Conservation (phyloP, 805 yeast genomes). For the Kuraishia floccosa region DNA sequence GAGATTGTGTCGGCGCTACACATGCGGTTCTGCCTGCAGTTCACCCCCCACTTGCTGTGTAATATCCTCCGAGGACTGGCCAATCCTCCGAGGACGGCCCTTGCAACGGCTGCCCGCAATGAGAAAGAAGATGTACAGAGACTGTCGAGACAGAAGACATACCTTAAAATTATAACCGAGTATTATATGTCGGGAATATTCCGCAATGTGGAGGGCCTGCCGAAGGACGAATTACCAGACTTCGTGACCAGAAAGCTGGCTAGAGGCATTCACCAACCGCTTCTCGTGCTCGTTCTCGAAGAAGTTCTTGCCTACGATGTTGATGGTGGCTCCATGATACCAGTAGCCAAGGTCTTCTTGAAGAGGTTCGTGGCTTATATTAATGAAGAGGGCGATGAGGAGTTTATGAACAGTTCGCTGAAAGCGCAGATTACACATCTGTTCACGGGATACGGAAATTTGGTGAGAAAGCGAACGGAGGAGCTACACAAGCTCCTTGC, state of each 20-base stretch:
- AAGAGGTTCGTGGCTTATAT: constrained; percentile 31
- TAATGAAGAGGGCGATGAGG: constrained; percentile 15
- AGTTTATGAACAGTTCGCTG: constrained; percentile 15
- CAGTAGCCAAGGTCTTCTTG: constrained; percentile 34
- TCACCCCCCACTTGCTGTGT: constrained; percentile 37
- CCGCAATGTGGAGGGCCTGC: constrained; percentile 28
- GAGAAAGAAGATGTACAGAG: constrained; percentile 34
- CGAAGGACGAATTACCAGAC: constrained; percentile 28
- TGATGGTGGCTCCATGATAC: constrained; percentile 5
- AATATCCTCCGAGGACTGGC: constrained; percentile 29
- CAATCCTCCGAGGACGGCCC: constrained; percentile 14
- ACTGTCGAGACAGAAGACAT: constrained; percentile 28
- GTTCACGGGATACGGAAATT: constrained; percentile 29
- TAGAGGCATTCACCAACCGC: constrained; percentile 19
- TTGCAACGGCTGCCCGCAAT: constrained; percentile 12
- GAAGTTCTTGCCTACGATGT: background rate
- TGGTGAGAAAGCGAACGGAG: constrained; percentile 24
- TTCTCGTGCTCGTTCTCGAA: constrained; percentile 27
- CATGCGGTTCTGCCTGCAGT: constrained; percentile 50
- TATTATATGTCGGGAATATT: constrained; percentile 47
- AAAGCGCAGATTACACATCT: constrained; percentile 20
- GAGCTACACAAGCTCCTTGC: constrained; percentile 22
- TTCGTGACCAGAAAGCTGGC: constrained; percentile 24
- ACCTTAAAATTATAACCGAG: constrained; percentile 45
- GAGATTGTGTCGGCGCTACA: constrained; percentile 65